Evolutionary conservation across 139 green algal genomes (phyloP).

Genomic region (Chlamydomonas eustigma): DNA sequence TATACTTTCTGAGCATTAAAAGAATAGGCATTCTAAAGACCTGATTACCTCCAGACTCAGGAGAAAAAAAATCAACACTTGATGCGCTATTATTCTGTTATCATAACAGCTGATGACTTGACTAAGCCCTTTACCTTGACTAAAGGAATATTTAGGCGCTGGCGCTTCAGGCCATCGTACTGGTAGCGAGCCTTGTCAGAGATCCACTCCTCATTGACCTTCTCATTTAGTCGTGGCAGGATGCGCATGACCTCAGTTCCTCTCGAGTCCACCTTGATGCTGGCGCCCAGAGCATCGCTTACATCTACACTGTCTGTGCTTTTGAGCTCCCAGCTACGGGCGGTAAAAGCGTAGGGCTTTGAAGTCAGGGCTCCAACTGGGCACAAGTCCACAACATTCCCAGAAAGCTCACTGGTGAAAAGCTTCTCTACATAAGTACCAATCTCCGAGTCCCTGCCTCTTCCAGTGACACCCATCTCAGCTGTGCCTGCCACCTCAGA

Average conservation of each 20-base stretch:
- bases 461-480: conserved; percentile 91
- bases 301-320: conserved; percentile 91
- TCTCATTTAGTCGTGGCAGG: conserved; percentile 89
- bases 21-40: no score
- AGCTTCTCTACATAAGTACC: conserved; percentile 96
- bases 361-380: conserved; percentile 95
- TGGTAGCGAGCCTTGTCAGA: conserved; percentile 94
- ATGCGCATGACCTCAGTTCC: conserved; percentile 92
- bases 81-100: no score
- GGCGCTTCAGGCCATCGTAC: conserved; percentile 92
- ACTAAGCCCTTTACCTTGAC: no score
- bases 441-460: conserved; percentile 85
- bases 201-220: conserved; percentile 99
- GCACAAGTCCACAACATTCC: conserved; percentile 99
- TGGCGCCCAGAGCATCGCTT: conserved; percentile 82
- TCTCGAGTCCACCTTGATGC: conserved; percentile 83
- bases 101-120: no score
- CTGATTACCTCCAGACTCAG: no score
- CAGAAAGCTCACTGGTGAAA: conserved; percentile 85
- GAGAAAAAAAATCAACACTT: no score
- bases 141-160: conserved; percentile 86
- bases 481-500: conserved; percentile 91
- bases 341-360: conserved; percentile 97
- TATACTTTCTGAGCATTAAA: no score
- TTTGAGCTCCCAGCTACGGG: conserved; percentile 94